Base-by-base conservation (phyloP, 495 filamentous ascomycete genomes). In the Aspergillus nanangensis region DNA sequence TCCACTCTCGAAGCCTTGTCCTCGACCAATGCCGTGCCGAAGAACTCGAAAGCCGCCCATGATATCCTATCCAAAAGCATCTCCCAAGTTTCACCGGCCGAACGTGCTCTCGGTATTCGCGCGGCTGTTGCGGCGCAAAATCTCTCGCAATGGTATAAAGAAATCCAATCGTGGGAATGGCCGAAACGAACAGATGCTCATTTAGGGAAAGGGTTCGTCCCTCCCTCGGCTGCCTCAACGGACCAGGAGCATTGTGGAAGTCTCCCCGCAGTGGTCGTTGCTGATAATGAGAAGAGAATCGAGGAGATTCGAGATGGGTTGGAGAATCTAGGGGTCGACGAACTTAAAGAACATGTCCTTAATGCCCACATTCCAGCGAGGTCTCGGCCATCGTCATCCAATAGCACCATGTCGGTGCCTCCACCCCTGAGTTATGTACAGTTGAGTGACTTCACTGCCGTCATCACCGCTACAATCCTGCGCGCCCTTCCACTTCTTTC, bases 291-390 rank as follows among this genome's bases (percentile, higher is more conserved):
- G 57, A 67, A 63, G 29, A 77, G 92, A 21, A 75, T 95, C 19
- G 85, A 92, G 27, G 80, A 84, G 42, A 95, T 98, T 50, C 71
- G 71, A 17, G 78, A 82, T 38, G 84, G 81, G 39, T 80, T 96
- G 72, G 87, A 92, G 17, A 76, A 78, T 33, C 69, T 98, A 37
- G 81, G 90, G 42, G 75, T 98, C 36, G 90, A 96, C 50, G 90
- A 94, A 53, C 81, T 97, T 55, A 96, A 96, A 69, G 78, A 75
- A 38, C 88, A 90, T 61, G 87, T 97, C 51, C 70, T 95, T 45
- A 82, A 85, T 71, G 86, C 83, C 46, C 84, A 93, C 70, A 78
- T 83, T 60, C 70, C 65, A 48, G 71, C 70, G 24, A 68, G 71
- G 35, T 80, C 79, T 48, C 72, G 76, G 45, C 75, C 75, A 41